Percentiles rank a stretch among this genome's conserved stretches.
Evolutionary conservation across 306 rosid species (phyloP).

Genomic region (Ammopiptanthus mongolicus): DNA sequence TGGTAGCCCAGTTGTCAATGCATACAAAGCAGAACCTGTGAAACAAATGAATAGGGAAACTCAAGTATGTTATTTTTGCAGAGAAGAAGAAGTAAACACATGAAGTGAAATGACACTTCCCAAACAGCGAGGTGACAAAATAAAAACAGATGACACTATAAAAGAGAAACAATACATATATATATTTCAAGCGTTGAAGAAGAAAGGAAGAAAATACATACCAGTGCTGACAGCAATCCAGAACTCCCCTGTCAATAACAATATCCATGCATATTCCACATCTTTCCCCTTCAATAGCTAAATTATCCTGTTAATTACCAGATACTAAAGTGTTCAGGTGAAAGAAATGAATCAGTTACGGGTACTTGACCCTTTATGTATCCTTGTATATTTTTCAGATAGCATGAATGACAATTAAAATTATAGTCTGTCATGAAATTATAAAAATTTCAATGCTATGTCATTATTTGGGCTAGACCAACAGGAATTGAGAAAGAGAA

Average conservation of each 20-base stretch:
- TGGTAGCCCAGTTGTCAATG: constrained; percentile 98
- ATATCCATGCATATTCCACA: constrained; percentile 97
- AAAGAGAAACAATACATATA: neutral
- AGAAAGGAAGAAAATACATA: constrained; percentile 24
- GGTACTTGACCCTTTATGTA: neutral
- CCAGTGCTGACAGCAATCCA: constrained; percentile 99
- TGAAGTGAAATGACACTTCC: neutral
- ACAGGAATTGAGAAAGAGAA: neutral
- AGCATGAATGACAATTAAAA: neutral
- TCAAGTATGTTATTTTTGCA: neutral
- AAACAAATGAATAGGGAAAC: constrained; percentile 10
- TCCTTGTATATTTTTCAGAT: neutral
- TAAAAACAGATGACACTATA: neutral
- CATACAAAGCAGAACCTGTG: constrained; percentile 92
- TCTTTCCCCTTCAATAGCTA: constrained; percentile 54
- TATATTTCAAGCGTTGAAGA: neutral
- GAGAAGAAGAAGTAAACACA: neutral
- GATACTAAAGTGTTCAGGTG: neutral
- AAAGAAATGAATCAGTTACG: neutral
- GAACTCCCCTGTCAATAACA: constrained; percentile 83
- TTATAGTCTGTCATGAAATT: neutral
- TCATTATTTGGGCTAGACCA: neutral
- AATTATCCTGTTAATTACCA: constrained; percentile 48
- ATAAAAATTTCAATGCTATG: neutral
- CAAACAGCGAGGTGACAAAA: neutral